phyloP scores from a whole-genome alignment of 2,329 filamentous ascomycete species.

The Calonectria multiphialidica region DNA sequence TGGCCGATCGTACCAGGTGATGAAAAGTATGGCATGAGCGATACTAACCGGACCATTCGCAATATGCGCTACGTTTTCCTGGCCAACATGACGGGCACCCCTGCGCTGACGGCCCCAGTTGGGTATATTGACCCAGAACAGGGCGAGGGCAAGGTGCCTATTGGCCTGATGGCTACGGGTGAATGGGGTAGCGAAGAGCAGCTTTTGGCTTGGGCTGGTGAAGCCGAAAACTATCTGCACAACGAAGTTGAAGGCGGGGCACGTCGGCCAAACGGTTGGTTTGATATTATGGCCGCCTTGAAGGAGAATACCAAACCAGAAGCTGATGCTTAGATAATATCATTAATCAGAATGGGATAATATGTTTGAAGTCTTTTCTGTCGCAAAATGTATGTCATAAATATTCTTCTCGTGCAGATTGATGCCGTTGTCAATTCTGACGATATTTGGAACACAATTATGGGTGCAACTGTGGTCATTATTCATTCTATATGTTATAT shows the following conservation, averaged over 20 bases:
- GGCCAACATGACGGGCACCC: slow-evolving; percentile 85
- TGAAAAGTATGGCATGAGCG: slow-evolving; percentile 77
- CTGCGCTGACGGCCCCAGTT: slow-evolving; percentile 79
- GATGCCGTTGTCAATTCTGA: not conserved
- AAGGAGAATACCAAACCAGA: slow-evolving; percentile 31
- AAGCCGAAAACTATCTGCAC: slow-evolving; percentile 68
- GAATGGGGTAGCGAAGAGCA: slow-evolving; percentile 77
- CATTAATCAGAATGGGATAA: not conserved
- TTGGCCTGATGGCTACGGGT: slow-evolving; percentile 73
- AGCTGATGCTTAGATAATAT: slow-evolving; percentile 8
- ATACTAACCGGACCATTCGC: slow-evolving; percentile 78
- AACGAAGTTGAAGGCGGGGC: slow-evolving; percentile 61
- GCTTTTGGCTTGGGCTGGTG: slow-evolving; percentile 70
- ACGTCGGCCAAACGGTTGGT: slow-evolving; percentile 65
- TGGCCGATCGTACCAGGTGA: slow-evolving; percentile 75
- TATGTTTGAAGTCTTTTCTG: not conserved
- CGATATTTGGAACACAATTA: not conserved
- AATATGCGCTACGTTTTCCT: slow-evolving; percentile 91
- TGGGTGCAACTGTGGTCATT: not conserved
- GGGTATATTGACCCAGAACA: slow-evolving; percentile 74
- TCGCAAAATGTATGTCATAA: not conserved
- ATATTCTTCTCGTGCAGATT: not conserved
- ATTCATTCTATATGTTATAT: not conserved
- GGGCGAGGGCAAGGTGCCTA: slow-evolving; percentile 69
- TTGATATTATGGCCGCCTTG: slow-evolving; percentile 63